Evolutionary conservation across 2,329 filamentous ascomycete genomes (phyloP).

Genomic region (Colletotrichum agaves): DNA sequence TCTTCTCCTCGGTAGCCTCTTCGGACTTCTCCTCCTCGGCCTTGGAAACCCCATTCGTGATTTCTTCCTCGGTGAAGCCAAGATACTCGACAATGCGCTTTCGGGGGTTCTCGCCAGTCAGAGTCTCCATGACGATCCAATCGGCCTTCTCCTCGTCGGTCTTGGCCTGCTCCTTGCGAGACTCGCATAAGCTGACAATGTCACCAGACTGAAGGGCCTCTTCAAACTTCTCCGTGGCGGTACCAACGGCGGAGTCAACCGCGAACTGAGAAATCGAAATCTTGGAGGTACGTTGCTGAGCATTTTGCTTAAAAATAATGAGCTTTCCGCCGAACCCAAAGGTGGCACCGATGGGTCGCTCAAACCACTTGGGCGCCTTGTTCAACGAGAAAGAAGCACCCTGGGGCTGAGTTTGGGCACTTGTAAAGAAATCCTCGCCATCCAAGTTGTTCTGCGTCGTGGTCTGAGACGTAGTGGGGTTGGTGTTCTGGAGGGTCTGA

Average conservation of each 20-base stretch:
- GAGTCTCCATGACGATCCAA: constrained; percentile 92
- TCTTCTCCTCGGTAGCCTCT: constrained; percentile 43
- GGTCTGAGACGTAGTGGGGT: constrained; percentile 76
- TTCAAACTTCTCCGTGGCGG: constrained; percentile 88
- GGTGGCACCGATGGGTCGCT: constrained; percentile 84
- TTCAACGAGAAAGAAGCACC: constrained; percentile 87
- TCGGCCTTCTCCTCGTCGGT: constrained; percentile 94
- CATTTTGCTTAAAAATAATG: constrained; percentile 74
- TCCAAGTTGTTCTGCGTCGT: constrained; percentile 77
- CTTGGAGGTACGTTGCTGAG: constrained; percentile 73
- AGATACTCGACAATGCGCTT: constrained; percentile 88
- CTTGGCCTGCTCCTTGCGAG: constrained; percentile 78
- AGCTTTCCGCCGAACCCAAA: constrained; percentile 98
- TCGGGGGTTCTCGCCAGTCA: constrained; percentile 87
- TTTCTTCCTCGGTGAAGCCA: constrained; percentile 78
- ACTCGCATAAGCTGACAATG: constrained; percentile 80
- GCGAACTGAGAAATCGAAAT: constrained; percentile 89
- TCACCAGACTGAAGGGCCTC: constrained; percentile 82
- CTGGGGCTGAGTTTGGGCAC: constrained; percentile 91
- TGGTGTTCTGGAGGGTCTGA: constrained; percentile 94
- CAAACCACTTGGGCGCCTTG: constrained; percentile 90
- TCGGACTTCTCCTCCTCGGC: constrained; percentile 46
- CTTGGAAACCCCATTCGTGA: constrained; percentile 59
- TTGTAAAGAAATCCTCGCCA: constrained; percentile 96
- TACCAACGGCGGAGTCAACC: constrained; percentile 85